These are phyloP conservation scores for Cyberlindnera nakhonratchasimensis DNA, from an alignment of 805 yeast genomes.

Conservation along the genomic window DNA sequence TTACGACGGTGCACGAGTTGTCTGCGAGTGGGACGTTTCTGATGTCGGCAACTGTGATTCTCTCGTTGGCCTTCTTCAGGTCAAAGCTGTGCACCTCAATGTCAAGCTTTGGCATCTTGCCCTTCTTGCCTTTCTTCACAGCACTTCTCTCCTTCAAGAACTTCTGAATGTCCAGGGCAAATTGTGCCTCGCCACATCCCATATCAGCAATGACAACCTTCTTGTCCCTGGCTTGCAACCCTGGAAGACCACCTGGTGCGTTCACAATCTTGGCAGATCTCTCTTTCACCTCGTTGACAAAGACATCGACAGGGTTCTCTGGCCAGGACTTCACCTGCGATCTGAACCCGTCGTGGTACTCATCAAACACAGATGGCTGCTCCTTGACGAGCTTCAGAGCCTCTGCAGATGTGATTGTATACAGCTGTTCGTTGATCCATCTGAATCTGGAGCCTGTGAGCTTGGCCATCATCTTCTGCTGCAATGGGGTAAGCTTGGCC, in stretches of 20 bases:
- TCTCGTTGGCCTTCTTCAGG: slow-evolving; percentile 79
- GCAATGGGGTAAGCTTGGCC: slow-evolving; percentile 75
- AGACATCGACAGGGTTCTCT: slow-evolving; percentile 93
- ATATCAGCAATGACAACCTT: slow-evolving; percentile 88
- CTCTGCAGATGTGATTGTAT: slow-evolving; percentile 74
- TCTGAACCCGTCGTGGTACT: slow-evolving; percentile 92
- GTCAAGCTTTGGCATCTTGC: slow-evolving; percentile 34
- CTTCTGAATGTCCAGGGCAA: slow-evolving; percentile 62
- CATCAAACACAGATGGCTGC: slow-evolving; percentile 88
- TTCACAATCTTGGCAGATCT: slow-evolving; percentile 66
- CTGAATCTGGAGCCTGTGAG: slow-evolving; percentile 93
- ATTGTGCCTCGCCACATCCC: slow-evolving; percentile 98
- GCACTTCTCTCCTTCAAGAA: slow-evolving; percentile 38
- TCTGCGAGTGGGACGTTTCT: slow-evolving; percentile 82
- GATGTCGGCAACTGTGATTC: slow-evolving; percentile 96
- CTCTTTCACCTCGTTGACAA: slow-evolving; percentile 64
- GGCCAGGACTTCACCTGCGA: slow-evolving; percentile 98
- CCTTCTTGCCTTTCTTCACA: slow-evolving; percentile 33
- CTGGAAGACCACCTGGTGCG: slow-evolving; percentile 96
- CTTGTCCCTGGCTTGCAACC: slow-evolving; percentile 40
- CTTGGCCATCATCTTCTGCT: slow-evolving; percentile 93
- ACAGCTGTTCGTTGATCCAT: slow-evolving; percentile 97
- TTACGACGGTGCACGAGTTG: slow-evolving; percentile 78
- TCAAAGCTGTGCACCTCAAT: slow-evolving; percentile 85
- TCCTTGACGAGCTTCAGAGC: slow-evolving; percentile 71